Percentiles rank a stretch among this genome's conserved stretches.
These are phyloP conservation scores for Ensete glaucum DNA, from an alignment of 176 grass and related monocot genomes.

Conservation along the genomic window DNA sequence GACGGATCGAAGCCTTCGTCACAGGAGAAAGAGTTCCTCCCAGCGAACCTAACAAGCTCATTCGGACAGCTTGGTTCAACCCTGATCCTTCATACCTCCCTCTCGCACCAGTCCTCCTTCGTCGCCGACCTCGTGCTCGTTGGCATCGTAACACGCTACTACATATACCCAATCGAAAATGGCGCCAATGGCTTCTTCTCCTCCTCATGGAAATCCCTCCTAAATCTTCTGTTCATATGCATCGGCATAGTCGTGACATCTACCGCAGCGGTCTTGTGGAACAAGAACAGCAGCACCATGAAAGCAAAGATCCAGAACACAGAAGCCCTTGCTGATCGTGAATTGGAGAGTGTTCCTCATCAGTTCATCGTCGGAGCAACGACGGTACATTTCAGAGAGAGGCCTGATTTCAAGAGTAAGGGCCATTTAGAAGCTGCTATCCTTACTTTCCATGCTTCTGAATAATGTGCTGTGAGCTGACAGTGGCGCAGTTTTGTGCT, in stretches of 20 bases:
- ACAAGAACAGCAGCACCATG: conserved; percentile 23
- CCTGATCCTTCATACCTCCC: conserved; percentile 25
- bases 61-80: conserved; percentile 33
- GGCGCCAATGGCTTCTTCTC: conserved; percentile 34
- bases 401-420: conserved; percentile 40
- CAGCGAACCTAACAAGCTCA: neutral
- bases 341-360: conserved; percentile 38
- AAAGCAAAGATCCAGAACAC: conserved; percentile 32
- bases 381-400: conserved; percentile 30
- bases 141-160: conserved; percentile 23
- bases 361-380: conserved; percentile 30
- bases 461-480: too few species aligned
- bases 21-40: conserved; percentile 26
- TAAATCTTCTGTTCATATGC: conserved; percentile 40
- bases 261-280: conserved; percentile 29
- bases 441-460: neutral
- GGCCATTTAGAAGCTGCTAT: neutral
- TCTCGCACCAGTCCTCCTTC: conserved; percentile 34
- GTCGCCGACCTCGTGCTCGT: conserved; percentile 34
- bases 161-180: conserved; percentile 34
- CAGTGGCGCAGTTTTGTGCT: neutral
- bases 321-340: conserved; percentile 24
- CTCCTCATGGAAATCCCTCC: conserved; percentile 15
- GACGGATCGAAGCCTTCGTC: conserved; percentile 45
- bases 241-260: conserved; percentile 22